Evolutionary conservation across 2,329 filamentous ascomycete genomes (phyloP).

Genomic region (Pseudofabraea citricarpa): DNA sequence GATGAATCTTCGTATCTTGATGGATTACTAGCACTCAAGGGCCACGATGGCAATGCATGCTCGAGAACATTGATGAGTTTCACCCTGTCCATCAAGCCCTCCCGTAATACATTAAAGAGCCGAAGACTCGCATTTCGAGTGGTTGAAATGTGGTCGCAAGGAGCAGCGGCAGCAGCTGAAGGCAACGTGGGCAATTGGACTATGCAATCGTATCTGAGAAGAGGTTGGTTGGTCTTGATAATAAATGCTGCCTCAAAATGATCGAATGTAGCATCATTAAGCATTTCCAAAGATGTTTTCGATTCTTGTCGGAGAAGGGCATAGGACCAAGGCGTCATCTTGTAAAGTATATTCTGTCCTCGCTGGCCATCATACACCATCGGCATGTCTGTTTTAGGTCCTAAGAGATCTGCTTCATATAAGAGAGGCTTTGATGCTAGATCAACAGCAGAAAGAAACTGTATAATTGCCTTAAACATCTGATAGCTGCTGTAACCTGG

Average conservation of each 20-base stretch:
- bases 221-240: slow-evolving; percentile 46
- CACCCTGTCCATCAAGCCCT: slow-evolving; percentile 71
- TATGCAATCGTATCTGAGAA: slow-evolving; percentile 51
- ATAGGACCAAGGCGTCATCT: slow-evolving; percentile 87
- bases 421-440: slow-evolving; percentile 62
- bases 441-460: slow-evolving; percentile 74
- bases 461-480: slow-evolving; percentile 90
- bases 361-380: slow-evolving; percentile 73
- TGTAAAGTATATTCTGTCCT: slow-evolving; percentile 79
- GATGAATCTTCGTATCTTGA: slow-evolving; percentile 27
- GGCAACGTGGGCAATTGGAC: slow-evolving; percentile 21
- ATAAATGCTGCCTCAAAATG: slow-evolving; percentile 88
- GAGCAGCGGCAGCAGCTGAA: slow-evolving; percentile 2
- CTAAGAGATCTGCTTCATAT: slow-evolving; percentile 38
- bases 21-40: slow-evolving; percentile 35
- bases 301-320: slow-evolving; percentile 69
- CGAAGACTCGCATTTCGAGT: slow-evolving; percentile 40
- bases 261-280: slow-evolving; percentile 69
- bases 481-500: slow-evolving; percentile 84
- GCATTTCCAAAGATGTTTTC: slow-evolving; percentile 64
- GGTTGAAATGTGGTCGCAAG: slow-evolving; percentile 23
- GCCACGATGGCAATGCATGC: slow-evolving; percentile 38
- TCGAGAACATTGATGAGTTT: slow-evolving; percentile 59
- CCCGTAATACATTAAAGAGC: slow-evolving; percentile 60
- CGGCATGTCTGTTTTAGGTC: slow-evolving; percentile 47